These are phyloP conservation scores for Nicotiana paniculata DNA, from an alignment of 257 asterid genomes.

Conservation along the genomic window DNA sequence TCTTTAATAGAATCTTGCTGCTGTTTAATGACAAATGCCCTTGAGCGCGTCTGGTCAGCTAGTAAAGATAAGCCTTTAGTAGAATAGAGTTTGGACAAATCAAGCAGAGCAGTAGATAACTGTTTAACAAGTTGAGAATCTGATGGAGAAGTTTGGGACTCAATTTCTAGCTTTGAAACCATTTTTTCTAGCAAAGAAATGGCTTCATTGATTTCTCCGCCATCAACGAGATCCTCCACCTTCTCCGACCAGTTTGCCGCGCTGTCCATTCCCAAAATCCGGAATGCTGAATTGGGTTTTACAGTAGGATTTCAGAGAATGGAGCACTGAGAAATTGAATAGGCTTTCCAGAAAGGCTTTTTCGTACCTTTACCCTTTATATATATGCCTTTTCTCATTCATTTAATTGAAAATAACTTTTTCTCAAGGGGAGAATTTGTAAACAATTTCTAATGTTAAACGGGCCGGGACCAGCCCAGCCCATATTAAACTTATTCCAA, in stretches of 20 bases:
- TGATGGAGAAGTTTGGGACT: conserved; percentile 10
- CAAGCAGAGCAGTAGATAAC: conserved; percentile 52
- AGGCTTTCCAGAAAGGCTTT: neutral
- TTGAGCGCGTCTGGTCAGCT: conserved; percentile 53
- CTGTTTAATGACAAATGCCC: conserved; percentile 50
- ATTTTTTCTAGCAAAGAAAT: conserved; percentile 47
- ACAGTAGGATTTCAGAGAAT: neutral
- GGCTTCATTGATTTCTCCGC: conserved; percentile 53
- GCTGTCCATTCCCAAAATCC: neutral
- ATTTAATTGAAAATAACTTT: neutral
- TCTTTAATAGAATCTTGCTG: neutral
- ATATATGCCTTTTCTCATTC: neutral
- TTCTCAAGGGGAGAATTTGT: neutral
- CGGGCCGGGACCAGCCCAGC: no score
- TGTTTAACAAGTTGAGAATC: conserved; percentile 12
- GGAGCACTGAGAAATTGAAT: neutral
- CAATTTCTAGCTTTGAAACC: conserved; percentile 43
- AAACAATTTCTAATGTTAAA: neutral
- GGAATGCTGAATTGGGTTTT: neutral
- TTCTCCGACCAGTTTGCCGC: conserved; percentile 60
- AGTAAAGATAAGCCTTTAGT: conserved; percentile 50
- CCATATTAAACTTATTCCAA: no score
- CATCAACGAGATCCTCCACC: conserved; percentile 60
- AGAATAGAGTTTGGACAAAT: conserved; percentile 62
- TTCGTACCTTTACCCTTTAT: neutral